These are phyloP conservation scores for Ophiostoma populinum DNA, from an alignment of 2,329 filamentous ascomycete species.

Conservation along the genomic window DNA sequence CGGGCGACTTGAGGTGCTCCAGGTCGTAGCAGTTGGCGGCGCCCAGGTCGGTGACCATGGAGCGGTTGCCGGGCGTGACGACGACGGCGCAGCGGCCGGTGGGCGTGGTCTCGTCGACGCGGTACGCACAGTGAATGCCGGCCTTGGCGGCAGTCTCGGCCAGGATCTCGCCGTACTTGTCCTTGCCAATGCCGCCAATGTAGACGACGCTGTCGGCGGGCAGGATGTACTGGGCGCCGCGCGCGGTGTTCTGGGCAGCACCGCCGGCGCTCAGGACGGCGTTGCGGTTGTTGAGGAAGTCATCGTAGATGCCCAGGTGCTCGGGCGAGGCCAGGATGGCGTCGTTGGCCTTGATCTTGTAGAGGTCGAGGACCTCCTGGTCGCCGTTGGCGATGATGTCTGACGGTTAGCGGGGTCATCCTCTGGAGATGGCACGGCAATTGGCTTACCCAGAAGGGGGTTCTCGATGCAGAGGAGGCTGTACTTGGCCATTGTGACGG, in stretches of 20 bases:
- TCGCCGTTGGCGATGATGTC: conserved; percentile 84
- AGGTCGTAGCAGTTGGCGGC: conserved; percentile 96
- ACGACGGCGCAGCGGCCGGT: conserved; percentile 92
- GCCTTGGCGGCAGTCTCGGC: conserved; percentile 71
- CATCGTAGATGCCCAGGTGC: conserved; percentile 81
- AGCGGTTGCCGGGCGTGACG: conserved; percentile 92
- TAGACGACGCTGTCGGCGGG: conserved; percentile 79
- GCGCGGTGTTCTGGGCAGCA: conserved; percentile 92
- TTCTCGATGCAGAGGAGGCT: conserved; percentile 91
- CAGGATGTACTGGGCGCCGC: conserved; percentile 92
- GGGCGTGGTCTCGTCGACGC: conserved; percentile 64
- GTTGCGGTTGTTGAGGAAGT: conserved; percentile 79
- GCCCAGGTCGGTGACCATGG: conserved; percentile 84
- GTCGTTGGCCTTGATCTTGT: conserved; percentile 86
- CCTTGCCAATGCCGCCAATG: conserved; percentile 83
- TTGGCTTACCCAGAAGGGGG: conserved; percentile 65
- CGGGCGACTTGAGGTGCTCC: conserved; percentile 76
- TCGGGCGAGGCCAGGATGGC: conserved; percentile 90
- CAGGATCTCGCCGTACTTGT: conserved; percentile 87
- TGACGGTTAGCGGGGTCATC: conserved; percentile 18
- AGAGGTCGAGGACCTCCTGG: conserved; percentile 76
- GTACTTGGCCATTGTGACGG: conserved; percentile 59
- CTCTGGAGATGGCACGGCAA: background rate
- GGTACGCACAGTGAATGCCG: conserved; percentile 88
- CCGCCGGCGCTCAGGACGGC: conserved; percentile 92